Evolutionary conservation across 352 stramenopile species (phyloP), one percentile per base, ranked within the genome.

Genomic region (Phytophthora palmivora): DNA sequence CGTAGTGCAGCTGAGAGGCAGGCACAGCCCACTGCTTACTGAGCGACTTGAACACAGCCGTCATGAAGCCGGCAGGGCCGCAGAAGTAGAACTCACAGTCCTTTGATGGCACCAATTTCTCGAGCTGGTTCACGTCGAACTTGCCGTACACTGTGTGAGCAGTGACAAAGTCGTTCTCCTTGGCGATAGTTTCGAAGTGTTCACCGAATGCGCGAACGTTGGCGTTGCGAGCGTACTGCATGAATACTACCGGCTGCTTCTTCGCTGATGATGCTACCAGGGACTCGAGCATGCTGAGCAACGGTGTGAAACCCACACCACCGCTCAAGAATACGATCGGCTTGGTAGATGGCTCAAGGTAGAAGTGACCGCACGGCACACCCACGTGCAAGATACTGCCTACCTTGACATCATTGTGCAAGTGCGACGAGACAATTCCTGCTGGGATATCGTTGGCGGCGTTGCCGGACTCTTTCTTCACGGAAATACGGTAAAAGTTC

Each of bases 61-160:
- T 59, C 76, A 88, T 85, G 72, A 88, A 88, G 8, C 65, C 73
- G 2, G 78, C 71, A 9, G 78, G 78, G 0, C 78, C 78, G 16
- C 78, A 88, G 59, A 88, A 88, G 76, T 84, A 88, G 63, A 74
- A 88, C 34, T 78, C 65, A 48, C 69, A 66, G 41, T 79, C 58
- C 43, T 64, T 68, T 9, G 58, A 74, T 14, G 70, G 48, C 58
- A 84, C 41, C 34, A 59, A 62, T 18, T 64, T 41, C 33, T 79
- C 67, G 6, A 84, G 38, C 41, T 74, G 30, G 11, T 53, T 60
- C 15, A 76, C 46, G 19, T 81, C 63, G 34, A 78, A 67, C 9
- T 32, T 67, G 28, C 68, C 65, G 24, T 69, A 78, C 11, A 78
- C 58, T 1, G 66, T 67, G 65, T 82, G 67, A 15, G 70, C 44